These are phyloP conservation scores for Pseudocercospora macadamiae DNA, from an alignment of 2,329 filamentous ascomycete species.

Conservation along the genomic window DNA sequence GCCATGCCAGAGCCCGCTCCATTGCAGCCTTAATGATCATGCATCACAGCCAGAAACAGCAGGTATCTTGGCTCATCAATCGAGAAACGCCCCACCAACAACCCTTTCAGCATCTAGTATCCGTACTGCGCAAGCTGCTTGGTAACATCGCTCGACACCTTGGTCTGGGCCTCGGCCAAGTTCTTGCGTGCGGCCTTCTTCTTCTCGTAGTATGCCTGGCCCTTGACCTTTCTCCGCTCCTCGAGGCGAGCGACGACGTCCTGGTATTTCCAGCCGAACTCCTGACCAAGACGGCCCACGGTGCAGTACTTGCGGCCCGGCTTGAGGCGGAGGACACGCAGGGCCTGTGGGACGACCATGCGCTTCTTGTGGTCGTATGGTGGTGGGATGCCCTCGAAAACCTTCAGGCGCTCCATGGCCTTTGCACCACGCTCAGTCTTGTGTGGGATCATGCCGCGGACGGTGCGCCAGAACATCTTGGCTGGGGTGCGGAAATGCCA, in stretches of 20 bases:
- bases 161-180: conserved; percentile 90
- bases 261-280: conserved; percentile 99
- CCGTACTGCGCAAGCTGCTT: conserved; percentile 86
- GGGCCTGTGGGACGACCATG: conserved; percentile 97
- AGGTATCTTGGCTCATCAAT: conserved; percentile 10
- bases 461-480: conserved; percentile 99
- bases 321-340: conserved; percentile 94
- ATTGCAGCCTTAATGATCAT: conserved; percentile 22
- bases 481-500: conserved; percentile 99
- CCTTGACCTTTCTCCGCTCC: conserved; percentile 99
- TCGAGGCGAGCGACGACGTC: conserved; percentile 97
- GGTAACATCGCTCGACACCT: conserved; percentile 80
- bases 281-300: conserved; percentile 94
- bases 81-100: conserved; percentile 10
- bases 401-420: conserved; percentile 97
- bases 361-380: conserved; percentile 99
- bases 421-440: conserved; percentile 98
- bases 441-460: conserved; percentile 99
- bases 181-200: conserved; percentile 96
- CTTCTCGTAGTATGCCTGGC: conserved; percentile 98
- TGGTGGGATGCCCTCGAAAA: conserved; percentile 98
- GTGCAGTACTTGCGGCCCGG: conserved; percentile 99
- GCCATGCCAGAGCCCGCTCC: conserved; percentile 18
- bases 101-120: conserved; percentile 66
- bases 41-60: conserved; percentile 12